Evolutionary conservation across 371 early-diverging fungal species (phyloP).

Genomic region (Mucor lusitanicus): DNA sequence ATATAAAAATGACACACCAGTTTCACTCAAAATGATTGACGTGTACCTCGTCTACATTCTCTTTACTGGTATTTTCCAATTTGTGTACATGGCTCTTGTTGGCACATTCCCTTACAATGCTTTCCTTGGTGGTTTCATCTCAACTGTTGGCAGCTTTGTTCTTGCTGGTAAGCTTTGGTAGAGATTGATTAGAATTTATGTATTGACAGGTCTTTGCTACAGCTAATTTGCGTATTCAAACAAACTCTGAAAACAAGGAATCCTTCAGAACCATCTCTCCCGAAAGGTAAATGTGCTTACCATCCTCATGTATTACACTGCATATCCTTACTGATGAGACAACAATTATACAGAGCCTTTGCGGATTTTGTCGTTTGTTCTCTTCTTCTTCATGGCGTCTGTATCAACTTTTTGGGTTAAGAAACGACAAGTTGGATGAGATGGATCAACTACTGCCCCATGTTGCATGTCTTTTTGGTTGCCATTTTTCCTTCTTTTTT

Average conservation of each 20-base stretch:
- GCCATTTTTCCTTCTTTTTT: not conserved
- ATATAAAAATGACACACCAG: slow-evolving; percentile 72
- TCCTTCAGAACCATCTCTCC: slow-evolving; percentile 34
- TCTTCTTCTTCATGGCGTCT: slow-evolving; percentile 55
- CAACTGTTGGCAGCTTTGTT: slow-evolving; percentile 92
- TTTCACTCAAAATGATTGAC: slow-evolving; percentile 86
- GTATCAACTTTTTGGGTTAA: slow-evolving; percentile 64
- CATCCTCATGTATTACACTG: not conserved
- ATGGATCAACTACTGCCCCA: not conserved
- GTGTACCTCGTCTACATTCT: slow-evolving; percentile 88
- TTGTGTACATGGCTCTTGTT: slow-evolving; percentile 79
- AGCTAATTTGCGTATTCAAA: slow-evolving; percentile 43
- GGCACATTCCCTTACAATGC: slow-evolving; percentile 98
- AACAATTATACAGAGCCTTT: slow-evolving; percentile 34
- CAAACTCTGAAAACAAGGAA: slow-evolving; percentile 27
- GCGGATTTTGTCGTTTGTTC: slow-evolving; percentile 61
- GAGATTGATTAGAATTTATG: not conserved
- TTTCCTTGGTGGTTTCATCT: slow-evolving; percentile 93
- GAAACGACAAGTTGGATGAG: not conserved
- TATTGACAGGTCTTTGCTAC: not conserved
- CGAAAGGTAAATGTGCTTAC: slow-evolving; percentile 23
- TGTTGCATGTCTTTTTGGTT: not conserved
- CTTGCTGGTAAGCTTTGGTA: slow-evolving; percentile 68
- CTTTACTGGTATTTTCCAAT: slow-evolving; percentile 85
- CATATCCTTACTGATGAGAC: not conserved